Percentiles rank a stretch among this genome's conserved stretches.
phyloP scores from a whole-genome alignment of 371 early-diverging fungal species.

The Rozella allomycis region DNA sequence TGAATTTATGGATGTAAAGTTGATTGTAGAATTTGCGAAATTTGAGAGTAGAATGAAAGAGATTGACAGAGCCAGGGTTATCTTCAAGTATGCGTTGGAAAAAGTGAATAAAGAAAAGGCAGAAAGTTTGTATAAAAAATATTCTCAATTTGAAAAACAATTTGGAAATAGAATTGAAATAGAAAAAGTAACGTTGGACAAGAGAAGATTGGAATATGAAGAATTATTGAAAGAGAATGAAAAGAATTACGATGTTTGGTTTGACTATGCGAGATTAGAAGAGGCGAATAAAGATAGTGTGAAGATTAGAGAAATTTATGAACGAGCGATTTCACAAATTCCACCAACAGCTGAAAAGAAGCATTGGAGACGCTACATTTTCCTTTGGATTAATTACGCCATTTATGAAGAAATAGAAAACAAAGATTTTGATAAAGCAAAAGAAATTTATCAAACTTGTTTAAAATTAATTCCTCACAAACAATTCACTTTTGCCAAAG shows the following conservation, averaged over 20 bases:
- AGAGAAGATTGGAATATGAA: constrained; percentile 72
- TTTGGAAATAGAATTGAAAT: constrained; percentile 66
- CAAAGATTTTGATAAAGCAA: constrained; percentile 54
- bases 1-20: constrained; percentile 56
- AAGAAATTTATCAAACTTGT: constrained; percentile 62
- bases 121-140: constrained; percentile 68
- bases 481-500: constrained; percentile 81
- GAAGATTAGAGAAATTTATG: constrained; percentile 73
- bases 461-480: constrained; percentile 75
- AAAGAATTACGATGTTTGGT: constrained; percentile 84
- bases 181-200: constrained; percentile 64
- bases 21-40: constrained; percentile 81
- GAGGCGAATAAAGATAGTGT: constrained; percentile 49
- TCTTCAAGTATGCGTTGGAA: constrained; percentile 80
- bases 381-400: constrained; percentile 93
- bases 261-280: constrained; percentile 74
- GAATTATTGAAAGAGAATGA: constrained; percentile 39
- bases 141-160: constrained; percentile 87
- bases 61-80: constrained; percentile 75
- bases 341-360: constrained; percentile 66
- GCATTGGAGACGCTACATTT: constrained; percentile 87
- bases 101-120: constrained; percentile 53
- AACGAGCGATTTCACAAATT: constrained; percentile 73
- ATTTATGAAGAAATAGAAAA: constrained; percentile 76
- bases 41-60: constrained; percentile 76